Conservation (phyloP, 2,329 filamentous ascomycete species). For the Fusarium chaquense region DNA sequence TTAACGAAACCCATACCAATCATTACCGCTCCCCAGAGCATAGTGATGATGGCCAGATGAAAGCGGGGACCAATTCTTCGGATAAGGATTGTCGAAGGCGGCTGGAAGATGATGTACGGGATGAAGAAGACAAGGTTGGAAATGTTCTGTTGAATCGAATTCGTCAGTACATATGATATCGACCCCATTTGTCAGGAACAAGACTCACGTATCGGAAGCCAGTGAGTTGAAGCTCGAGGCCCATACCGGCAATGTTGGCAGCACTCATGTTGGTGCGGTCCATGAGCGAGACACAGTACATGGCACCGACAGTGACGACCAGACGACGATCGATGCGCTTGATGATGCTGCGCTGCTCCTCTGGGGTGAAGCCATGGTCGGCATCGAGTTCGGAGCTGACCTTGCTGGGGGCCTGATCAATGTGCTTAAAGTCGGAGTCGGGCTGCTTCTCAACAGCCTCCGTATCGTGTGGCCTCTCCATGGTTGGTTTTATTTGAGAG, state of each 20-base stretch:
- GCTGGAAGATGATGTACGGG: conserved; percentile 78
- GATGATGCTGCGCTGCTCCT: conserved; percentile 76
- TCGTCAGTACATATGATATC: background rate
- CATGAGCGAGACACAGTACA: conserved; percentile 83
- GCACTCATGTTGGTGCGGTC: conserved; percentile 82
- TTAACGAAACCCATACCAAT: conserved; percentile 74
- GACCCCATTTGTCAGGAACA: background rate
- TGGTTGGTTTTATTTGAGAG: conserved; percentile 16
- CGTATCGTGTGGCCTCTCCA: conserved; percentile 42
- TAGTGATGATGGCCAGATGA: conserved; percentile 66
- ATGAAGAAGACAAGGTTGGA: conserved; percentile 80
- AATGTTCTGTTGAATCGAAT: conserved; percentile 60
- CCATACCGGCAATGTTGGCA: conserved; percentile 77
- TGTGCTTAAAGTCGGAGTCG: conserved; percentile 46
- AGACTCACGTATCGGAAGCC: conserved; percentile 60
- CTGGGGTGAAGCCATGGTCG: conserved; percentile 64
- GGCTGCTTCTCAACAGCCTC: conserved; percentile 44
- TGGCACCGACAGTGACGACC: conserved; percentile 69
- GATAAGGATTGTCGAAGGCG: conserved; percentile 75
- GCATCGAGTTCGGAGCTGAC: conserved; percentile 44
- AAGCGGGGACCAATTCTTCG: conserved; percentile 73
- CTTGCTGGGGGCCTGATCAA: conserved; percentile 42
- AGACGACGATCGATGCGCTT: conserved; percentile 75
- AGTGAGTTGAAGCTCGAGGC: conserved; percentile 59
- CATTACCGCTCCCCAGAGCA: conserved; percentile 72